Percentiles rank a stretch among this genome's conserved stretches.
phyloP scores from a whole-genome alignment of 257 asterid genomes.

The Asclepias syriaca region DNA sequence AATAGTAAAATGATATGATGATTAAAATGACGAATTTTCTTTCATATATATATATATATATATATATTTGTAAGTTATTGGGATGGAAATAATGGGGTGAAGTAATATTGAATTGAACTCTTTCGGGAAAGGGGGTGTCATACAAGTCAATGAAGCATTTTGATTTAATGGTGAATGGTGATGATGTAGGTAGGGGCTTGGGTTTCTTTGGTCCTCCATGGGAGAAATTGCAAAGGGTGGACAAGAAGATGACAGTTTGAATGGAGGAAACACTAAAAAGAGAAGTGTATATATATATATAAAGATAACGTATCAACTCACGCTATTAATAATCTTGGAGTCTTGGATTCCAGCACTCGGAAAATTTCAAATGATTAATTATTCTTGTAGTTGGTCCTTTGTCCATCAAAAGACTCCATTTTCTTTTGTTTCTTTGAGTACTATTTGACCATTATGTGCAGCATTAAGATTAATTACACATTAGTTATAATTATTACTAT shows the following conservation, averaged over 20 bases:
- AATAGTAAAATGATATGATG: no score
- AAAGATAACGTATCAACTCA: neutral
- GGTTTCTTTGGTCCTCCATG: neutral
- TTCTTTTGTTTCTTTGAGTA: slow-evolving; percentile 18
- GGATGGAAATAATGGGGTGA: no score
- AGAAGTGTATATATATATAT: neutral
- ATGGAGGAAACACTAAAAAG: slow-evolving; percentile 22
- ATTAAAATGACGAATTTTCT: no score
- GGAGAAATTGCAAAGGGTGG: slow-evolving; percentile 3
- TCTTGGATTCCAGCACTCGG: slow-evolving; percentile 20
- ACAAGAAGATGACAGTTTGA: slow-evolving; percentile 20
- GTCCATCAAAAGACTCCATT: slow-evolving; percentile 23
- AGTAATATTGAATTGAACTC: no score
- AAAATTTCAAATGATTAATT: neutral
- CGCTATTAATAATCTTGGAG: slow-evolving; percentile 6
- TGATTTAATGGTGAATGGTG: slow-evolving; percentile 7
- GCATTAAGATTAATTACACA: neutral
- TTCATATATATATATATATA: no score
- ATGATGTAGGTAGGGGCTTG: slow-evolving; percentile 30
- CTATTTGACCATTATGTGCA: neutral
- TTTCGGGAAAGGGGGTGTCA: no score
- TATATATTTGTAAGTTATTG: no score
- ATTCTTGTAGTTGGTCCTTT: slow-evolving; percentile 13
- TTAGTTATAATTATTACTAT: neutral
- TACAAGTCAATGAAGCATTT: slow-evolving; percentile 3